Conservation (phyloP, 495 filamentous ascomycete genomes). For the Podospora pseudoanserina region DNA sequence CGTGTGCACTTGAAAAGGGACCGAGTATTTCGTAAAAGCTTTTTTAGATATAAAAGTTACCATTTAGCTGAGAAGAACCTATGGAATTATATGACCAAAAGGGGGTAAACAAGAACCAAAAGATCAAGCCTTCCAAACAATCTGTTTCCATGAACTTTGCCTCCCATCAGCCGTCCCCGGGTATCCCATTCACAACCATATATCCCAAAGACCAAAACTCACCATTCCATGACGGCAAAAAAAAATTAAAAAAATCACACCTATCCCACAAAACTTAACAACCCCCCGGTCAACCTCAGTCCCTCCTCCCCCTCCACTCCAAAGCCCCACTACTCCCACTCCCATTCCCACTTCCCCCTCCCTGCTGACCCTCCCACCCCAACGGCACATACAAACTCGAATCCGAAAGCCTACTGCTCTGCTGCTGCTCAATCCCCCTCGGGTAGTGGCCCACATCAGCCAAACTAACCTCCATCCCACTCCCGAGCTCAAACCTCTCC, state of each 20-base stretch:
- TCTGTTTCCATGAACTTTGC: neutral
- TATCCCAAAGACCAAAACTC: neutral
- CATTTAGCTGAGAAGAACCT: neutral
- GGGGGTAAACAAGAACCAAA: neutral
- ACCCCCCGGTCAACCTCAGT: neutral
- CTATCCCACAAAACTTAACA: neutral
- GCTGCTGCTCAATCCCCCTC: neutral
- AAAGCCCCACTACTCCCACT: neutral
- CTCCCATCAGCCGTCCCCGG: neutral
- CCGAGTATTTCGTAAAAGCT: no score
- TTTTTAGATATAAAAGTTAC: no score
- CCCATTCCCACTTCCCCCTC: neutral
- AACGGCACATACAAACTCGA: conserved; percentile 12
- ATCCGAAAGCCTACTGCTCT: conserved; percentile 2
- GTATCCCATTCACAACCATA: neutral
- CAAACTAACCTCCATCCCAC: conserved; percentile 12
- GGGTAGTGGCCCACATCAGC: neutral
- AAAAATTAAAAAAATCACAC: neutral
- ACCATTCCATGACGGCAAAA: neutral
- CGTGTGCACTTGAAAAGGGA: no score
- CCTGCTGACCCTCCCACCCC: neutral
- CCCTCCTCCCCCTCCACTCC: neutral
- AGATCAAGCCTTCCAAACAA: neutral
- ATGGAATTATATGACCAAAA: neutral
- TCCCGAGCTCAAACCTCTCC: conserved; percentile 19